Conservation (phyloP, 1,284 basidiomycete genomes). For the Xerocomus nothofagi region DNA sequence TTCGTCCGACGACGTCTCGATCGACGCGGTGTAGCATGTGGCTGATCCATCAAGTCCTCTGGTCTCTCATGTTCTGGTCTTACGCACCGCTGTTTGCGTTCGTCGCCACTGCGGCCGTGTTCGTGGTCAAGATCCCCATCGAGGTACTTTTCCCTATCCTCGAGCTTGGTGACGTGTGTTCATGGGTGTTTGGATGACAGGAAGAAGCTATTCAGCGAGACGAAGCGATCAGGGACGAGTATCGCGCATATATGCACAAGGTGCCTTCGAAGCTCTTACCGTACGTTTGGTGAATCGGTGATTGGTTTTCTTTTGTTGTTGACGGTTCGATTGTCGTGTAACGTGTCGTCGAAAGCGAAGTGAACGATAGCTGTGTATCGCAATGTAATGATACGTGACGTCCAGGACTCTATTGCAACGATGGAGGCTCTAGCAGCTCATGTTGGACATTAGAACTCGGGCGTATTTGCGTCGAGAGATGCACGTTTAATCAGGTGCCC, state of each 20-base stretch:
- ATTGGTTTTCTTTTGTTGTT: neutral
- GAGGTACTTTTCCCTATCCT: slow-evolving; percentile 20
- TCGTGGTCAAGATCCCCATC: slow-evolving; percentile 30
- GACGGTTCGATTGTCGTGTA: neutral
- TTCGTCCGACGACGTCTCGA: neutral
- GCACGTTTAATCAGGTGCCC: too few relatives aligned
- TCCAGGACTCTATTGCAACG: too few relatives aligned
- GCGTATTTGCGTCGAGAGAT: too few relatives aligned
- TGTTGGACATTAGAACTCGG: too few relatives aligned
- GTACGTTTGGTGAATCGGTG: slow-evolving; percentile 24
- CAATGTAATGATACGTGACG: too few relatives aligned
- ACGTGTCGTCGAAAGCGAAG: neutral
- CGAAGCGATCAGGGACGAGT: slow-evolving; percentile 13
- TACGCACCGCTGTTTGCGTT: slow-evolving; percentile 25
- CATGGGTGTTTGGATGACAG: neutral
- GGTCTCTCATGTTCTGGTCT: slow-evolving; percentile 30
- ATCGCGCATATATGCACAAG: slow-evolving; percentile 29
- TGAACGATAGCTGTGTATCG: too few relatives aligned
- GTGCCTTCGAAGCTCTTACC: slow-evolving; percentile 31
- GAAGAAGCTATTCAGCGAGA: slow-evolving; percentile 6
- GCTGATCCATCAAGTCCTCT: slow-evolving; percentile 12
- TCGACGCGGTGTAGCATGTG: slow-evolving; percentile 11
- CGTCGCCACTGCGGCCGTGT: slow-evolving; percentile 1
- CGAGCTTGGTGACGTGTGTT: neutral
- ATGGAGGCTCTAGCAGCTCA: too few relatives aligned